phyloP scores from a whole-genome alignment of 163 green algal genomes.

The Scenedesmus sp. region DNA sequence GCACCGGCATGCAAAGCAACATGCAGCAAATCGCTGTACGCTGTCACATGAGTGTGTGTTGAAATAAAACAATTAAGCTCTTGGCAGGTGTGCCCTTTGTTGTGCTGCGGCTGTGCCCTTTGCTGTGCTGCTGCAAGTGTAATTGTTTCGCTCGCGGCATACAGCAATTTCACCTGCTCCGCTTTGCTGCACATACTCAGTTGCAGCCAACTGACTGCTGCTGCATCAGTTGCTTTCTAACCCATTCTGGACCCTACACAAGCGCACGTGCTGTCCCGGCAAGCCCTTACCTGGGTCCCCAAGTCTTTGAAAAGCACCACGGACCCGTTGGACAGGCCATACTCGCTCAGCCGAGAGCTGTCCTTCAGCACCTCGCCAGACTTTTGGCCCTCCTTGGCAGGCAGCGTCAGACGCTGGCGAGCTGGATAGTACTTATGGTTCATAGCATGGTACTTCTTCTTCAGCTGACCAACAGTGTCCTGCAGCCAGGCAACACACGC shows the following conservation, averaged over 20 bases:
- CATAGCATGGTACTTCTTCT: conserved; percentile 76
- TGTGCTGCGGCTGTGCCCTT: background rate
- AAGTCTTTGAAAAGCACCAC: conserved; percentile 98
- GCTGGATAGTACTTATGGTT: conserved; percentile 81
- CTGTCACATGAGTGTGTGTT: background rate
- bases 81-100: background rate
- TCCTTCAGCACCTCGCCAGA: conserved; percentile 73
- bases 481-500: conserved; percentile 56
- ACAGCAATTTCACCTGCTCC: background rate
- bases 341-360: conserved; percentile 82
- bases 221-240: background rate
- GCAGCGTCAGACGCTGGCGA: conserved; percentile 89
- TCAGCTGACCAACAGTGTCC: conserved; percentile 86
- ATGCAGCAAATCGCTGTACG: background rate
- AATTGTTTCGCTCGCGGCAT: too few relatives aligned
- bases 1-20: too few relatives aligned
- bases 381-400: conserved; percentile 73
- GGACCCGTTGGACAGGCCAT: conserved; percentile 77
- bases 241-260: background rate
- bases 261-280: background rate
- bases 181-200: background rate
- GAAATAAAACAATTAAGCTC: background rate
- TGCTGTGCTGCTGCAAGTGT: background rate
- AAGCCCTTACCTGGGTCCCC: conserved; percentile 82
- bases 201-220: background rate